These are phyloP conservation scores for Alloteropsis semialata DNA, from an alignment of 176 grass and related monocot genomes.

Conservation along the genomic window DNA sequence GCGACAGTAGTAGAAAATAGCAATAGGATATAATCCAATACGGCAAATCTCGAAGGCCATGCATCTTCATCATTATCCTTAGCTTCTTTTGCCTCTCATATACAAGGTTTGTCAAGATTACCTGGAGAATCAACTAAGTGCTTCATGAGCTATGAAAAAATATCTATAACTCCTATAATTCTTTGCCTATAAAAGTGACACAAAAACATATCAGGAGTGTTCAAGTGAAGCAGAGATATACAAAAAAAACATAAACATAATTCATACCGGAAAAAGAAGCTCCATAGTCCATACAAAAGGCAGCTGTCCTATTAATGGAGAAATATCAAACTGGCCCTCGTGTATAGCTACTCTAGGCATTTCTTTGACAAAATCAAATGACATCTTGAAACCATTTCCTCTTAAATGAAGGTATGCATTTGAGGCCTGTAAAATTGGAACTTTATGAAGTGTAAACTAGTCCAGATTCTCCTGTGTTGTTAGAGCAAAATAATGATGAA, in stretches of 20 bases:
- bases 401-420: slow-evolving; percentile 46
- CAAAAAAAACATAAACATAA: background rate
- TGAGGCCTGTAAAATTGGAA: slow-evolving; percentile 38
- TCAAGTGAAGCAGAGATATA: background rate
- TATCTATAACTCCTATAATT: background rate
- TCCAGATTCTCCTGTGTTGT: background rate
- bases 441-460: slow-evolving; percentile 9
- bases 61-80: slow-evolving; percentile 92
- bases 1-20: slow-evolving; percentile 74
- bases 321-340: background rate
- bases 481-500: background rate
- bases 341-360: slow-evolving; percentile 36
- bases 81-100: slow-evolving; percentile 84
- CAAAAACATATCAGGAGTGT: background rate
- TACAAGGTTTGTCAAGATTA: slow-evolving; percentile 64
- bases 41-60: slow-evolving; percentile 71
- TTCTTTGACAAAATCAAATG: slow-evolving; percentile 55
- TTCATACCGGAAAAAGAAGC: slow-evolving; percentile 61
- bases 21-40: slow-evolving; percentile 86
- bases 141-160: slow-evolving; percentile 17
- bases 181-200: background rate
- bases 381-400: slow-evolving; percentile 35
- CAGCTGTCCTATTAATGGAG: slow-evolving; percentile 32
- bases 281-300: slow-evolving; percentile 51
- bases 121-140: slow-evolving; percentile 35